Evolutionary conservation across 1,139 yeast genomes (phyloP), one percentile per base, ranked within the genome.

Genomic region (Protomyces inundatus): DNA sequence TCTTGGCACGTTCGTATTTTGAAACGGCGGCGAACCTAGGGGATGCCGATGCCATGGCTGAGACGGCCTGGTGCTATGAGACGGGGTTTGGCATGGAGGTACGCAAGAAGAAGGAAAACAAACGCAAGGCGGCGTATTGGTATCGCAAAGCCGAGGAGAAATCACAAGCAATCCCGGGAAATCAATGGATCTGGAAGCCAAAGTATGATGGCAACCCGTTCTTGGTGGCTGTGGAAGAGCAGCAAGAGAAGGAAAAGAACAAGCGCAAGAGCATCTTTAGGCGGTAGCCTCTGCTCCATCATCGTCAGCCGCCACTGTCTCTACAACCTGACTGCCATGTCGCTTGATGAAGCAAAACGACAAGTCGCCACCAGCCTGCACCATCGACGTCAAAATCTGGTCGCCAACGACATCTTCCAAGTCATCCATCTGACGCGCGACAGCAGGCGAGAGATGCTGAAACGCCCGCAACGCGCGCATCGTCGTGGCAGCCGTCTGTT

Each of bases 101-200:
- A 14, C 39, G 39, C 39, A 36, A 36, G 12, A 30, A 40, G 35
- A 84, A 84, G 73, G 85, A 83, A 70, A 89, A 88, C 71, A 74
- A 80, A 59, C 74, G 76, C 62, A 77, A 82, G 70, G 90, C 95
- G 1, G 89, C 93, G 1, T 83, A 84, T 10, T 85, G 93, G 85
- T 82, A 84, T 67, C 77, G 95, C 60, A 75, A 84, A 51, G 86
- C 89, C 35, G 90, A 85, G 64, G 76, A 80, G 32, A 80, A 81
- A 68, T 95, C 91, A 0, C 82, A 82, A 30, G 82, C 80, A 68
- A 76, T 85, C 66, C 82, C 86, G 42, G 91, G 91, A 1, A 85
- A 87, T 67, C 83, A 86, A 66, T 88, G 95, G 95, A 86, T 87
- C 54, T 84, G 87, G 76, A 87, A 86, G 73, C 85, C 84, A 54